A percentile compares a stretch with the other conserved stretches of the same genome.
phyloP scores from a whole-genome alignment of 768 basidiomycete species.

The Agaricus subrufescens region DNA sequence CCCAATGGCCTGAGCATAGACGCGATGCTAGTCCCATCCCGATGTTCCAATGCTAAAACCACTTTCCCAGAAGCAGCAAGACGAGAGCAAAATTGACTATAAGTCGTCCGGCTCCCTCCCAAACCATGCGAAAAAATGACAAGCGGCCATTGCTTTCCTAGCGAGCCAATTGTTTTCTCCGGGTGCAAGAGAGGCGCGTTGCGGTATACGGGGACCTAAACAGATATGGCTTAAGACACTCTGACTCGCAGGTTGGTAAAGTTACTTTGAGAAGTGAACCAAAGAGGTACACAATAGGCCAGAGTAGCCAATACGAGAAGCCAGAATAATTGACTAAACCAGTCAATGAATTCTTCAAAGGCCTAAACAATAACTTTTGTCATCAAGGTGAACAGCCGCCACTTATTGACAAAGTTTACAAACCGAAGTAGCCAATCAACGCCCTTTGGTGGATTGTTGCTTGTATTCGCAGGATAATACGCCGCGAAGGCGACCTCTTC shows the following conservation, averaged over 20 bases:
- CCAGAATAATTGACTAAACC: constrained; percentile 52
- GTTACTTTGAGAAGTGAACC: constrained; percentile 43
- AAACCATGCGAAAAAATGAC: constrained; percentile 86
- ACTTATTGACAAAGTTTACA: constrained; percentile 12
- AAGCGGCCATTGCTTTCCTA: constrained; percentile 57
- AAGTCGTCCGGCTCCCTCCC: constrained; percentile 66
- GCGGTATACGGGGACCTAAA: constrained; percentile 52
- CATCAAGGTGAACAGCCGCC: neutral
- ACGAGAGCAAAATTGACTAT: constrained; percentile 69
- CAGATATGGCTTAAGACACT: neutral
- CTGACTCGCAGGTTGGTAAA: neutral
- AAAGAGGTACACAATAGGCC: constrained; percentile 49
- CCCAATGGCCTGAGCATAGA: constrained; percentile 34
- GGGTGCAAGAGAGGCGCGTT: constrained; percentile 51
- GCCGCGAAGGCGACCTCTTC: constrained; percentile 62
- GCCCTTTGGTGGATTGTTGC: constrained; percentile 30
- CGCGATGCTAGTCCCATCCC: constrained; percentile 71
- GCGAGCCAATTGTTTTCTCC: neutral
- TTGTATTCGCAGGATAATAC: constrained; percentile 56
- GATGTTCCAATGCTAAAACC: constrained; percentile 79
- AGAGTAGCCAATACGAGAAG: constrained; percentile 36
- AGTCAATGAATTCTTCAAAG: constrained; percentile 37
- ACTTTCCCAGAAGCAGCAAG: constrained; percentile 77
- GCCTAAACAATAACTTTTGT: constrained; percentile 22
- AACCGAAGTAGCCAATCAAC: constrained; percentile 57